Evolutionary conservation across 1,284 basidiomycete species (phyloP).

Genomic region (Vanrija sp.): DNA sequence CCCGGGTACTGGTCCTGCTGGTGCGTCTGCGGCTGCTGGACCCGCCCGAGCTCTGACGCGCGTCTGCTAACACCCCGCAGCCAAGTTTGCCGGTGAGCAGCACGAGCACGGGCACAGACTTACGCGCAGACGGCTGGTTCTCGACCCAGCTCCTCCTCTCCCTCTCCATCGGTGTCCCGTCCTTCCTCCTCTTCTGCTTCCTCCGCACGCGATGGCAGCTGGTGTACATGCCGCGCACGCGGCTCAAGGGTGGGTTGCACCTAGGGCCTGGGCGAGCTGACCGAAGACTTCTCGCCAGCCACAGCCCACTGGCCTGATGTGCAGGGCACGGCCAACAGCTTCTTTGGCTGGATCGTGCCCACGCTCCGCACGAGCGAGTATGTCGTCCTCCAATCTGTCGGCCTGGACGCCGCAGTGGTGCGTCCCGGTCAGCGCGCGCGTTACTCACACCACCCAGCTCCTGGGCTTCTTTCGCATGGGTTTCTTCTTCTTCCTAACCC

Average conservation of each 20-base stretch:
- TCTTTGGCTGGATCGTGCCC: constrained; percentile 94
- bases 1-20: too few species aligned
- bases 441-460: constrained; percentile 58
- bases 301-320: constrained; percentile 35
- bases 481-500: constrained; percentile 80
- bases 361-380: constrained; percentile 87
- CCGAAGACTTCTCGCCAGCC: constrained; percentile 40
- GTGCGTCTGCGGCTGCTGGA: too few species aligned
- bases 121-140: constrained; percentile 49
- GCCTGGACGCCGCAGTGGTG: constrained; percentile 90
- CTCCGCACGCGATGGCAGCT: constrained; percentile 81
- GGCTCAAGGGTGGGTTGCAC: constrained; percentile 70
- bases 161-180: constrained; percentile 67
- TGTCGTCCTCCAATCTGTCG: constrained; percentile 92
- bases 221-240: constrained; percentile 85
- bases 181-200: constrained; percentile 84
- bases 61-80: not conserved
- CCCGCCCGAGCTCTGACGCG: too few species aligned
- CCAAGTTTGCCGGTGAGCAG: constrained; percentile 2
- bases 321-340: constrained; percentile 35
- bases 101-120: constrained; percentile 21
- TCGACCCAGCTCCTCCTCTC: constrained; percentile 83
- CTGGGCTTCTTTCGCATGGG: constrained; percentile 93
- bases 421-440: constrained; percentile 35
- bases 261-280: not conserved